Evolutionary conservation across 768 basidiomycete species (phyloP), one percentile per base, ranked within the genome.

Genomic region (Symmetrospora coprosmae): DNA sequence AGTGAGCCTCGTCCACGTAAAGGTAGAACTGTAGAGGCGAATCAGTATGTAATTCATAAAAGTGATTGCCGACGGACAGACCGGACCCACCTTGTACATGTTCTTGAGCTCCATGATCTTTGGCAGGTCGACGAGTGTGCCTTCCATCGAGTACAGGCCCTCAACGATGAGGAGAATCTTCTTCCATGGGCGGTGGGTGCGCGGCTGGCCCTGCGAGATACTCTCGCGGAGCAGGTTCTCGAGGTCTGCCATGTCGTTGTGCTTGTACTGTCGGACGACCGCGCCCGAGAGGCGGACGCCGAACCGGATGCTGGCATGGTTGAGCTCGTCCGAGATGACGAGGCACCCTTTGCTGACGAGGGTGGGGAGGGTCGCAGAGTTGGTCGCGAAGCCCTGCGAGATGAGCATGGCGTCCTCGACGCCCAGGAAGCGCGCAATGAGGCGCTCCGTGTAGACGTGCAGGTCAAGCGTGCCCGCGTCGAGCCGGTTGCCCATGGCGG

Each of bases 151-250:
- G 75, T 88, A 97, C 41, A 99, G 73, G 2, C 94, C 94, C 71
- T 99, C 94, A 13, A 97, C 88, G 55, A 94, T 81, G 41, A 99
- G 65, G 37, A 99, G 73, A 63, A 99, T 97, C 77, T 92, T 96
- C 77, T 92, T 94, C 94, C 94, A 97, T 13, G 92, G 92, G n/a
- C 94, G 75, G 69, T 97, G 94, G 0, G 90, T 94, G 75, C 90
- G 85, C 3, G 92, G 90, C 71, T 97, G 92, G 16, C 94, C 94
- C 72, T 99, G 94, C 68, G 85, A 87, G 74, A 99, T 91, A 25
- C 82, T 83, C 73, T 99, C 94, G 40, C 82, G 78, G 69, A 99
- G 75, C 13, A 97, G 69, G 5, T 75, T 71, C 73, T 97, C 92
- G 55, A 99, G 74, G 48, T 77, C 81, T 38, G 76, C 72, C 84